These are phyloP conservation scores for Leishmania lainsoni DNA, from an alignment of 208 protist genomes.

Conservation along the genomic window DNA sequence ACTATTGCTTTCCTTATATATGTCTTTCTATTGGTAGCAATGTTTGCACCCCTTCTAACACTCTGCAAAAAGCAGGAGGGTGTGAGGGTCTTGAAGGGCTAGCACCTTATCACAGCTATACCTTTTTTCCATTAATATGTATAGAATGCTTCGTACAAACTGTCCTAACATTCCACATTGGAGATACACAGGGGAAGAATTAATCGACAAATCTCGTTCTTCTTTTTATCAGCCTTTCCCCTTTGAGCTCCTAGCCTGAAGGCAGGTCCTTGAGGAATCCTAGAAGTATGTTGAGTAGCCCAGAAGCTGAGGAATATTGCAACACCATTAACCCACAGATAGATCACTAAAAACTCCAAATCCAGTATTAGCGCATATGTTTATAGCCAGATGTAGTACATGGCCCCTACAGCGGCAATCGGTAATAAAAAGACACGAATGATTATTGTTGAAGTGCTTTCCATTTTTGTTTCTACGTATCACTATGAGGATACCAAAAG, in stretches of 20 bases:
- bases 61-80: neutral
- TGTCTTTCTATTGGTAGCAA: neutral
- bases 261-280: slow-evolving; percentile 14
- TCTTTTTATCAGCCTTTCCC: slow-evolving; percentile 12
- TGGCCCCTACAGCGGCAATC: slow-evolving; percentile 45
- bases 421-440: slow-evolving; percentile 44
- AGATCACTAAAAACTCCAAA: slow-evolving; percentile 61
- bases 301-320: slow-evolving; percentile 42
- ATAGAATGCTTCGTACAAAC: neutral
- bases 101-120: neutral
- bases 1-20: neutral
- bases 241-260: slow-evolving; percentile 17
- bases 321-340: slow-evolving; percentile 55
- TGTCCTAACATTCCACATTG: too few species aligned
- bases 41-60: neutral
- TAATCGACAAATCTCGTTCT: neutral
- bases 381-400: slow-evolving; percentile 88
- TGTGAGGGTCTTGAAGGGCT: neutral
- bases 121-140: neutral
- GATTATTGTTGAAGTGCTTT: slow-evolving; percentile 30
- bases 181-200: neutral
- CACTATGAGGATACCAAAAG: slow-evolving; percentile 43
- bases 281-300: slow-evolving; percentile 29
- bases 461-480: slow-evolving; percentile 60
- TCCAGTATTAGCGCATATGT: slow-evolving; percentile 83